Evolutionary conservation across 805 yeast genomes (phyloP), one percentile per base, ranked within the genome.

Genomic region (Diddensiella transvaalensis): DNA sequence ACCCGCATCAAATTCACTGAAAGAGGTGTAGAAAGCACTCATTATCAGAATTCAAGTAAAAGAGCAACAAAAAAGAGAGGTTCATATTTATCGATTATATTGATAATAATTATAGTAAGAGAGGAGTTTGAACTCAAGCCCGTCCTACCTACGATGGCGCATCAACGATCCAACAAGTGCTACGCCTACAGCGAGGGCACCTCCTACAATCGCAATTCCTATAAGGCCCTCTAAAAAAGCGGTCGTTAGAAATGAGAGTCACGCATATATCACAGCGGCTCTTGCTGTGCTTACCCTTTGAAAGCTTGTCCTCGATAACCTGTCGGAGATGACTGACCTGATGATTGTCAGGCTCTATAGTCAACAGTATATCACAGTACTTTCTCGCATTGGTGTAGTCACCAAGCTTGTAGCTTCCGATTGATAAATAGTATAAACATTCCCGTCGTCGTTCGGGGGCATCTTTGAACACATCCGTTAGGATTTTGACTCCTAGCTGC

Each of bases 341-440:
- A 23, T 72, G 65, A 64, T 89, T 90, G 21, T 82, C 84, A 0
- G 97, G 96, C 66, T 95, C 99, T 54, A 82, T 81, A 40, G 74
- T 72, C 37, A 87, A 71, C 54, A 93, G 68, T 1, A 85, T 78
- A 50, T 90, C 96, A 3, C 87, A 79, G 64, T 91, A 93, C 55
- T 91, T 72, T 58, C 93, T 80, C 2, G 97, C 88, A 62, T 87
- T 86, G 33, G 84, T 70, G 62, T 83, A 89, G 61, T 93, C 96
- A 8, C 95, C 95, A 4, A 88, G 71, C 65, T 91, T 91, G 66
- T 76, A 90, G 45, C 93, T 83, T 0, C 97, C 98, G 42, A 93
- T 72, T 3, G 95, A 78, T 51, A 93, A 70, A 65, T 93, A 93
- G 62, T 88, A 93, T 30, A 93, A 73, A 49, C 95, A 83, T 64